Conservation (phyloP, 73 alveolate genomes). For the Paramecium sonneborni region DNA sequence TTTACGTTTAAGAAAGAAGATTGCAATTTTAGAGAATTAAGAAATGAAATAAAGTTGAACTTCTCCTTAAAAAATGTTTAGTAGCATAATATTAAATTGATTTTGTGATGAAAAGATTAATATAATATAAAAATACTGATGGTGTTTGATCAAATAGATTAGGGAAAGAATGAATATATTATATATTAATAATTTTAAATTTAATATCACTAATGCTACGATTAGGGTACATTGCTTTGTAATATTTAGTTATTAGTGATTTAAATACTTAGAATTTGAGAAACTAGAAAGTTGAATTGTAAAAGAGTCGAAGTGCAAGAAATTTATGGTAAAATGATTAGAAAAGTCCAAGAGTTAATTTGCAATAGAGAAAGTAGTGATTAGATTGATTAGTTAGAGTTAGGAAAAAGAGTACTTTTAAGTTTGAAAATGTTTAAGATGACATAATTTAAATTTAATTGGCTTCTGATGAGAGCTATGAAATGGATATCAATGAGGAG, state of each 20-base stretch:
- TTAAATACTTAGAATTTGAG: neutral
- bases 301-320: neutral
- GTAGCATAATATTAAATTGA: neutral
- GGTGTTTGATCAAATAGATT: neutral
- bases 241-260: conserved; percentile 3
- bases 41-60: neutral
- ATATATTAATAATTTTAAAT: neutral
- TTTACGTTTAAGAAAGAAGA: neutral
- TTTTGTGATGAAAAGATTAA: neutral
- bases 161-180: neutral
- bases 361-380: neutral
- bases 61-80: no score
- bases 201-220: neutral
- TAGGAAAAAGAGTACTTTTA: neutral
- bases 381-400: neutral
- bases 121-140: neutral
- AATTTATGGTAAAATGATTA: neutral
- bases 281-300: neutral
- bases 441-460: neutral
- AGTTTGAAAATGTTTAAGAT: neutral
- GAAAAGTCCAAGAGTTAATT: conserved; percentile 15
- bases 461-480: conserved; percentile 31
- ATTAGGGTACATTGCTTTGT: neutral
- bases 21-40: neutral
- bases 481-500: conserved; percentile 6